Conservation (phyloP, 768 basidiomycete genomes). For the Boletus barrowsii region DNA sequence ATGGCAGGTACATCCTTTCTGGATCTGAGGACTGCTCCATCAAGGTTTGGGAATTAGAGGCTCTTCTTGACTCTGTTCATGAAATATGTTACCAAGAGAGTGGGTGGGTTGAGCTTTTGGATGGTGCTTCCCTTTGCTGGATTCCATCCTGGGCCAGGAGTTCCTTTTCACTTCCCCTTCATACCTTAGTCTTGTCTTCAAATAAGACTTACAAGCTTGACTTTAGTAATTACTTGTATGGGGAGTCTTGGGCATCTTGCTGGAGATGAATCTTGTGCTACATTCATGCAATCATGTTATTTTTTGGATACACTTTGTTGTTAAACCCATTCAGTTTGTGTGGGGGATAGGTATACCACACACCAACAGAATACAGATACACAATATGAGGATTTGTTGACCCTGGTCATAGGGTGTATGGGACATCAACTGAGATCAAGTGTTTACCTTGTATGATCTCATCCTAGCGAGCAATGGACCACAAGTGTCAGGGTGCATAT, state of each 20-base stretch:
- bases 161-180: constrained; percentile 15
- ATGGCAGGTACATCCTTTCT: constrained; percentile 16
- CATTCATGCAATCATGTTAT: too few species aligned
- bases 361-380: background rate
- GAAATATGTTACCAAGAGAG: constrained; percentile 8
- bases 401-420: too few species aligned
- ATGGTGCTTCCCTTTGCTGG: constrained; percentile 13
- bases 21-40: constrained; percentile 13
- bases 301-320: background rate
- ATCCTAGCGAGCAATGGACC: too few species aligned
- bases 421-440: too few species aligned
- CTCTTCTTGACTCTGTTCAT: background rate
- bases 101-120: constrained; percentile 17
- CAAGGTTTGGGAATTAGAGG: constrained; percentile 8
- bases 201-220: constrained; percentile 11
- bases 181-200: constrained; percentile 14
- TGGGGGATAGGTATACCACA: background rate
- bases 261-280: constrained; percentile 12
- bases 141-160: constrained; percentile 19
- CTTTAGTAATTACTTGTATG: constrained; percentile 5
- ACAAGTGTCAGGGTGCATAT: too few species aligned
- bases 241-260: constrained; percentile 18
- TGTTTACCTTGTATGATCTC: too few species aligned
- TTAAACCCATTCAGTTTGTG: background rate
- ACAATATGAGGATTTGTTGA: too few species aligned